Base-by-base conservation (phyloP, 352 stramenopile species). In the Peronospora tabacina region DNA sequence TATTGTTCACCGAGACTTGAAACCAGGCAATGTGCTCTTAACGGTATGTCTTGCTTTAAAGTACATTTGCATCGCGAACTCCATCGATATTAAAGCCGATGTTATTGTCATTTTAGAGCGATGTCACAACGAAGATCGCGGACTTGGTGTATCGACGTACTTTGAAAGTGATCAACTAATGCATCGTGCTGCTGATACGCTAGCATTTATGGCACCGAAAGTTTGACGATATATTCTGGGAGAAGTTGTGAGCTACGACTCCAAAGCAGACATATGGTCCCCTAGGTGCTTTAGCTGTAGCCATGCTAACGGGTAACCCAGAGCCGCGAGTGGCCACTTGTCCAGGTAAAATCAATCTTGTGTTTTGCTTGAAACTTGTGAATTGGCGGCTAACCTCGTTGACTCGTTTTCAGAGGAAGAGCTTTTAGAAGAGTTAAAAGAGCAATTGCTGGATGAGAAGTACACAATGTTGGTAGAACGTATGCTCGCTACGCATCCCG, bases 121-220 rank as follows among this genome's bases (percentile, higher is more conserved):
- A 88, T 7, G 72, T 75, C 6, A 50, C 73, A 9, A 72, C 63
- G 22, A 91, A 91, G 56, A 86, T 90, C 10, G 78, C 81, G 0
- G 81, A 91, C 41, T 91, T 51, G 81, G 78, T n/a, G 81, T 91
- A 12, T 91, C 81, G 1, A 91, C 76, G 2, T 81, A 74, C 28
- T 60, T 91, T 16, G 75, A 87, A 39, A 90, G 71, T 52, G 61
- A 83, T 17, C 45, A 88, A 40, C 49, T 87, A 35, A 91, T 78
- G 0, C 75, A 85, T 37, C 78, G 90, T 30, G 75, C 76, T 13
- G 81, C 81, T 6, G 81, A 76, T 1, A 91, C 81, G 10, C 61
- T 91, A 36, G 72, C 74, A 33, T 91, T 85, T 49, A 91, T 90
- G 81, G 81, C 81, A 3, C 81, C 81, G 1, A 78, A 91, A 52